Percentiles rank a stretch among this genome's conserved stretches.
These are phyloP conservation scores for Eucalyptus curtisii DNA, from an alignment of 345 rosid genomes.

Conservation along the genomic window DNA sequence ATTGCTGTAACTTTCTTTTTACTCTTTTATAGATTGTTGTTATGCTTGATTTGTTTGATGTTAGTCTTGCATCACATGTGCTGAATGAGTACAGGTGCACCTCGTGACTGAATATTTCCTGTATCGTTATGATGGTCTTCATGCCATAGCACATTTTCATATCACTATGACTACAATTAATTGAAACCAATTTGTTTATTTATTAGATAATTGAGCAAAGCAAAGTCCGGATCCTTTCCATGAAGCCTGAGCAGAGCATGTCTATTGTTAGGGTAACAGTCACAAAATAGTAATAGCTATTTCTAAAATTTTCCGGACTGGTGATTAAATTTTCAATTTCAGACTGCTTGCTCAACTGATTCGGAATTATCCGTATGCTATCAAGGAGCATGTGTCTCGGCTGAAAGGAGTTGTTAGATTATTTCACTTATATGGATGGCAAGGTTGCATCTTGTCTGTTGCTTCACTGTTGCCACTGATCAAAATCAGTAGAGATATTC, in stretches of 20 bases:
- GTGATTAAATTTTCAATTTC: slow-evolving; percentile 12
- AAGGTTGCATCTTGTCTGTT: slow-evolving; percentile 44
- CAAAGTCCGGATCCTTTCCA: slow-evolving; percentile 64
- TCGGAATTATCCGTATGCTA: slow-evolving; percentile 37
- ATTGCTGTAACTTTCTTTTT: not conserved
- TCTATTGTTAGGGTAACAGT: slow-evolving; percentile 45
- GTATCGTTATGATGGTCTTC: not conserved
- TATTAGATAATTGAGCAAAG: slow-evolving; percentile 79
- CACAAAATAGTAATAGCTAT: not conserved
- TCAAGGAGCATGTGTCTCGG: slow-evolving; percentile 58
- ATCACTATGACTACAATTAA: not conserved
- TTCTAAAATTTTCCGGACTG: not conserved
- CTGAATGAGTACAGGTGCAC: not conserved
- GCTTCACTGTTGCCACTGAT: slow-evolving; percentile 57
- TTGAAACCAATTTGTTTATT: not conserved
- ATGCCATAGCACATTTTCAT: not conserved
- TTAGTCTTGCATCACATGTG: not conserved
- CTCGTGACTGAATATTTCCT: not conserved
- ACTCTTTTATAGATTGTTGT: not conserved
- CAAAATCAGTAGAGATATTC: slow-evolving; percentile 54
- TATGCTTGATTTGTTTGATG: not conserved
- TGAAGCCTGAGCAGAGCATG: slow-evolving; percentile 53
- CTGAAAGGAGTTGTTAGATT: slow-evolving; percentile 82
- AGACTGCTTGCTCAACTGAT: slow-evolving; percentile 57
- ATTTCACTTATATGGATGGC: slow-evolving; percentile 57